phyloP scores from a whole-genome alignment of 176 grass and related monocot genomes.

The Pharus latifolius region DNA sequence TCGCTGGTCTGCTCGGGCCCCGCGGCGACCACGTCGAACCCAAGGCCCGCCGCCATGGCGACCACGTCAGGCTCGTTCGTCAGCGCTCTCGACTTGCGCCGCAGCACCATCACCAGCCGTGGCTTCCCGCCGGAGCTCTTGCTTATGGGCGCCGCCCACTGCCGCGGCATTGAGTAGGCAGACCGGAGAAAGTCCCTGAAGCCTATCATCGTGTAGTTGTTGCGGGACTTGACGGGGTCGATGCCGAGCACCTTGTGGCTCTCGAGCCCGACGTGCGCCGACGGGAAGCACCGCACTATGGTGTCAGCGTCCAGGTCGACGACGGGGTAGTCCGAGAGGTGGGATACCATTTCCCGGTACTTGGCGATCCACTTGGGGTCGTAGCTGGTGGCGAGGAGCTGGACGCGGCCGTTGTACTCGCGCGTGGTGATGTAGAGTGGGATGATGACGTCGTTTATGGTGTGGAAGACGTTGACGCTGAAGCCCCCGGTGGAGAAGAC shows the following conservation, averaged over 20 bases:
- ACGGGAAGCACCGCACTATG: slow-evolving; percentile 46
- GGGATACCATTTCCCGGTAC: slow-evolving; percentile 19
- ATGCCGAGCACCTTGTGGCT: slow-evolving; percentile 43
- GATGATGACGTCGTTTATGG: slow-evolving; percentile 52
- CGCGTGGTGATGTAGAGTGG: slow-evolving; percentile 46
- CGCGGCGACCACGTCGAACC: slow-evolving; percentile 44
- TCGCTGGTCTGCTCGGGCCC: slow-evolving; percentile 11
- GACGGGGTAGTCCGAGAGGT: slow-evolving; percentile 27
- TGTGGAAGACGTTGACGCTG: slow-evolving; percentile 49
- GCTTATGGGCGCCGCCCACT: neutral
- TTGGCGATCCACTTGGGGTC: slow-evolving; percentile 14
- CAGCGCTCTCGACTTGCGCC: slow-evolving; percentile 32
- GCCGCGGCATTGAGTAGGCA: slow-evolving; percentile 24
- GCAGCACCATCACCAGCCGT: slow-evolving; percentile 35
- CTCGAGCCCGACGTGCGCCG: slow-evolving; percentile 29
- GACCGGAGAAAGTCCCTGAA: slow-evolving; percentile 53
- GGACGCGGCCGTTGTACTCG: slow-evolving; percentile 32
- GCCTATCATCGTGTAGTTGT: slow-evolving; percentile 29
- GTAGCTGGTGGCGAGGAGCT: slow-evolving; percentile 36
- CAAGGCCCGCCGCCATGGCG: neutral
- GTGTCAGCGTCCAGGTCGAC: slow-evolving; percentile 47
- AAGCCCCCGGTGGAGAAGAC: slow-evolving; percentile 52
- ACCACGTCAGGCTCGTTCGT: slow-evolving; percentile 39
- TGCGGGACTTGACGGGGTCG: slow-evolving; percentile 9
- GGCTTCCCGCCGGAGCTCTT: slow-evolving; percentile 20